Evolutionary conservation across 2,329 filamentous ascomycete species (phyloP).

Genomic region (Calonectria hongkongensis): DNA sequence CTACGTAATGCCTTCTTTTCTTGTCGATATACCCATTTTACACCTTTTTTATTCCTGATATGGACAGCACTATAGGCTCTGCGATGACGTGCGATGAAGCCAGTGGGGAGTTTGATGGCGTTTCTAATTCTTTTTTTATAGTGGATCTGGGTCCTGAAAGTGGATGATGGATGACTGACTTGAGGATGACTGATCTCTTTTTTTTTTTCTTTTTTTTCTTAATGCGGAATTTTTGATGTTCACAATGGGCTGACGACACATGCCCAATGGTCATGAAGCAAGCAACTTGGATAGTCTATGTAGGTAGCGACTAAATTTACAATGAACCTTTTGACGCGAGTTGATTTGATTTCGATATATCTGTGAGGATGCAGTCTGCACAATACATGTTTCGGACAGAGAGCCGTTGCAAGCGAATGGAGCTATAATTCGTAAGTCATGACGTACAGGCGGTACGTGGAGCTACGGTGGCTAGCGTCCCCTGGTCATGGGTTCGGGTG

Average conservation of each 20-base stretch:
- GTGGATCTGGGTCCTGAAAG: conserved; percentile 23
- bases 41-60: conserved; percentile 30
- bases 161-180: conserved; percentile 9
- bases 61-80: conserved; percentile 12
- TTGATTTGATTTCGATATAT: background rate
- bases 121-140: background rate
- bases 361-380: background rate
- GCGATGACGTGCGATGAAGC: conserved; percentile 21
- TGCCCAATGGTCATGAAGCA: conserved; percentile 2
- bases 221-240: conserved; percentile 21
- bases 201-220: background rate
- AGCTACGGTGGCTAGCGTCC: conserved; percentile 6
- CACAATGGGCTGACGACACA: conserved; percentile 12
- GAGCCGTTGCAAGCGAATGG: conserved; percentile 12
- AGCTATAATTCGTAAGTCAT: conserved; percentile 34
- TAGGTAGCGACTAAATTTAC: background rate
- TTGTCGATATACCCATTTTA: conserved; percentile 23
- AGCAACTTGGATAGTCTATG: background rate
- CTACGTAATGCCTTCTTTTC: conserved; percentile 40
- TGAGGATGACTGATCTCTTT: conserved; percentile 2
- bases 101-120: conserved; percentile 31
- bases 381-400: background rate
- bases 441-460: conserved; percentile 33
- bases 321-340: conserved; percentile 14
- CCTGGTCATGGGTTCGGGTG: conserved; percentile 38